Evolutionary conservation across 371 early-diverging fungal species (phyloP).

Genomic region (Mortierella sp.): DNA sequence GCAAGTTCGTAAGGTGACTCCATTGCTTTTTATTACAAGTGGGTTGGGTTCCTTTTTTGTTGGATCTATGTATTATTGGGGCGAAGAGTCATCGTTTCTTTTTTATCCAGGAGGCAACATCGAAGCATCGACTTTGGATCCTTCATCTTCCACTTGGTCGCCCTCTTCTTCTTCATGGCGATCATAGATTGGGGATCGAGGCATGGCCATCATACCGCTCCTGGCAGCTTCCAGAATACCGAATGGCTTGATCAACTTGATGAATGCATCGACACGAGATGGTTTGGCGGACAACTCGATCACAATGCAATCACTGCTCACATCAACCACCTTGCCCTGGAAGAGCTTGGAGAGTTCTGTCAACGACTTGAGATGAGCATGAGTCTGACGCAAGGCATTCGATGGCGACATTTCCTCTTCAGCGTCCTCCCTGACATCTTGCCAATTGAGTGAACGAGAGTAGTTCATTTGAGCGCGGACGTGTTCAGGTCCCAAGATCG

Average conservation of each 20-base stretch:
- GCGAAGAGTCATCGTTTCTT: no score
- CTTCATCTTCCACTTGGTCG: slow-evolving; percentile 61
- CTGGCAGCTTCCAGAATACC: slow-evolving; percentile 95
- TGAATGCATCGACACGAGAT: slow-evolving; percentile 87
- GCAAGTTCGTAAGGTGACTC: no score
- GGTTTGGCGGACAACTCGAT: slow-evolving; percentile 92
- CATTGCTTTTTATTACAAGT: no score
- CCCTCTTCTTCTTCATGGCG: slow-evolving; percentile 68
- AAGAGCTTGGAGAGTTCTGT: slow-evolving; percentile 88
- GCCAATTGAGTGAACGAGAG: slow-evolving; percentile 47
- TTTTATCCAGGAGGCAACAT: slow-evolving; percentile 92
- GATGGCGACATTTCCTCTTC: slow-evolving; percentile 62
- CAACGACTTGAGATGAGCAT: slow-evolving; percentile 83
- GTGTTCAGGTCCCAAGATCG: slow-evolving; percentile 82
- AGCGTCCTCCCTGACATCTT: slow-evolving; percentile 58
- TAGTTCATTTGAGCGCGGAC: slow-evolving; percentile 63
- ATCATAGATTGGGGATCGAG: slow-evolving; percentile 84
- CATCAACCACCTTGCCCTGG: slow-evolving; percentile 91
- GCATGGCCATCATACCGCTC: slow-evolving; percentile 96
- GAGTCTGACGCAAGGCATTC: slow-evolving; percentile 70
- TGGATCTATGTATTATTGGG: no score
- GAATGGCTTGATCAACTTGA: slow-evolving; percentile 91
- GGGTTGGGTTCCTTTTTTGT: no score
- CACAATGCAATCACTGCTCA: slow-evolving; percentile 81
- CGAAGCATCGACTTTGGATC: slow-evolving; percentile 80